A percentile compares a stretch with the other conserved stretches of the same genome.
Evolutionary conservation across 2,329 filamentous ascomycete species (phyloP).

Genomic region (Arthrobotrys musiformis): DNA sequence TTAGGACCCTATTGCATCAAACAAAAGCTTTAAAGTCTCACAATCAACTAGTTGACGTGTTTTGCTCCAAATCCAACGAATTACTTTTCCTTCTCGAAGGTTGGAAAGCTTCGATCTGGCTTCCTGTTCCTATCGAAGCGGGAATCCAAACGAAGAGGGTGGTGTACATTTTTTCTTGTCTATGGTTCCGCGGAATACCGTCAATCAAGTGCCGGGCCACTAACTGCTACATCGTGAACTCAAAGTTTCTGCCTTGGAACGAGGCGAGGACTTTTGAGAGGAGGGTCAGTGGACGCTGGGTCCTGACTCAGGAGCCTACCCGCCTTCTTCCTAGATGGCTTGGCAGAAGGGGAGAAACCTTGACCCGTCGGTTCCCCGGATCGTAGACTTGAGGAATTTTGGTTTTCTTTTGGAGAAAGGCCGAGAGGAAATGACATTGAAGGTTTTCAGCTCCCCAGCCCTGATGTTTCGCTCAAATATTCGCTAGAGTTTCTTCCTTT

Average conservation of each 20-base stretch:
- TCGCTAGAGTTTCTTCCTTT: not conserved
- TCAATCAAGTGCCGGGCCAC: not conserved
- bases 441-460: slow-evolving; percentile 19
- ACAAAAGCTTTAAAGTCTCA: slow-evolving; percentile 9
- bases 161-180: not conserved
- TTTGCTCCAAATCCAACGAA: slow-evolving; percentile 12
- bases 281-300: not conserved
- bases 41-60: slow-evolving; percentile 9
- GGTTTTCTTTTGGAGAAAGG: too few species aligned
- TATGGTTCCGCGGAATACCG: not conserved
- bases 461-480: not conserved
- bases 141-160: not conserved
- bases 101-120: slow-evolving; percentile 23
- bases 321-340: slow-evolving; percentile 8
- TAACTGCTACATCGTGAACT: not conserved
- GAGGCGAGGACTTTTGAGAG: slow-evolving; percentile 10
- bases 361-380: slow-evolving; percentile 1
- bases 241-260: slow-evolving; percentile 5
- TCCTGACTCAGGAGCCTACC: slow-evolving; percentile 16
- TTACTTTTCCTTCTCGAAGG: slow-evolving; percentile 42
- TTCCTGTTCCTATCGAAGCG: slow-evolving; percentile 21
- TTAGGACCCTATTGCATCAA: slow-evolving; percentile 33
- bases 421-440: slow-evolving; percentile 5
- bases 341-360: slow-evolving; percentile 9
- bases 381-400: slow-evolving; percentile 13